Base-by-base conservation (phyloP, 257 asterid genomes). In the Handroanthus guayacan region DNA sequence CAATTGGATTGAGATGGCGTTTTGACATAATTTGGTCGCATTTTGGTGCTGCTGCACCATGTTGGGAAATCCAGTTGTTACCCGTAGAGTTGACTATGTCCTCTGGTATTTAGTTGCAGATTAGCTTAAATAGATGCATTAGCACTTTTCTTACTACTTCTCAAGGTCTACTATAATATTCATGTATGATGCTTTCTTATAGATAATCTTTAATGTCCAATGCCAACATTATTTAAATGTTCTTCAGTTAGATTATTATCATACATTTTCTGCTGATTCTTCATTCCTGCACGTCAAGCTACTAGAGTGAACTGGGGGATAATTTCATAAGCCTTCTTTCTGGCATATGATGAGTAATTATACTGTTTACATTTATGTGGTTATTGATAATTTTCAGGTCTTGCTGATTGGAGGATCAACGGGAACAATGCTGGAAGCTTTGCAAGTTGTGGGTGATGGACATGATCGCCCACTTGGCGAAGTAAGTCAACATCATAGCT, bases 351-450 rank as follows among this genome's bases (percentile, higher is more conserved):
- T 65, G 60, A 1, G 41, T 43, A 57, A 18, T 17, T 9, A 25
- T 41, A 13, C 38, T 50, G 50, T 51, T 38, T 14, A 47, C 64
- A 50, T 61, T 51, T 54, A 18, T 55, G 50, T 25, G 6, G 16
- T 14, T 64, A 48, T 64, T 72, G 38, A 25, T 50, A 74, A 64
- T 62, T 75, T 78, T 48, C 86, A 89, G 95, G 95, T 90, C 50
- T 84, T 90, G 85, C 80, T 88, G 75, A 90, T 90, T 64, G 96
- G 96, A 76, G 96, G 93, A 78, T 87, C 96, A 77, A 90, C 96
- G 66, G 96, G 96, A 67, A 90, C 93, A 62, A 90, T 90, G 96
- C 82, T 90, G 79, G 96, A 88, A 86, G 85, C 89, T 70, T 82
- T 90, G 68, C 78, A 90, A 82, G 96, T 90, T 76, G 87, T 86